Evolutionary conservation across 371 early-diverging fungal genomes (phyloP).

Genomic region (Mortierella sp.): DNA sequence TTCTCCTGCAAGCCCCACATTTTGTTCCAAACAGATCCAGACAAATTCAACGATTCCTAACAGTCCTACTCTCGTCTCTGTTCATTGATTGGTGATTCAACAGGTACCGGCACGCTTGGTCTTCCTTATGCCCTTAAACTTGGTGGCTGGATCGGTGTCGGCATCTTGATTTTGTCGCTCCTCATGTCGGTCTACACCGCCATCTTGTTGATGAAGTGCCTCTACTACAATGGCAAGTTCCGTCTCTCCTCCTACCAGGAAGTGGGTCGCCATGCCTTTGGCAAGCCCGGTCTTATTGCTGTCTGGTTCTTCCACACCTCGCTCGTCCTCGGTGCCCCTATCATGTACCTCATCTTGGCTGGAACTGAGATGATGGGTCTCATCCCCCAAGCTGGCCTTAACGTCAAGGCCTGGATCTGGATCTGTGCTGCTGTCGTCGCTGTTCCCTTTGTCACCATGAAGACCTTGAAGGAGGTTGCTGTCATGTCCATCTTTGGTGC

Average conservation of each 20-base stretch:
- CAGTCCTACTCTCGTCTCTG: background rate
- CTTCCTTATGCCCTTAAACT: slow-evolving; percentile 85
- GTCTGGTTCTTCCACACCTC: slow-evolving; percentile 66
- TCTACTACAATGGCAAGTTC: slow-evolving; percentile 67
- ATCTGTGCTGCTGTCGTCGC: slow-evolving; percentile 56
- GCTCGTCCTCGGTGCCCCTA: slow-evolving; percentile 68
- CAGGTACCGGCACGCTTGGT: slow-evolving; percentile 79
- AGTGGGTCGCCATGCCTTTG: slow-evolving; percentile 55
- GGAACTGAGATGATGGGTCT: slow-evolving; percentile 59
- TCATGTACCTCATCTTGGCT: slow-evolving; percentile 65
- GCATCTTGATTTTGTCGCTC: slow-evolving; percentile 77
- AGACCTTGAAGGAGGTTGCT: slow-evolving; percentile 70
- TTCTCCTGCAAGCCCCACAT: too few species aligned
- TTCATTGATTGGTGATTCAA: background rate
- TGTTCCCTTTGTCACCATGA: slow-evolving; percentile 65
- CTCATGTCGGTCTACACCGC: slow-evolving; percentile 79
- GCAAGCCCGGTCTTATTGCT: slow-evolving; percentile 44
- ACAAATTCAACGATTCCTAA: too few species aligned
- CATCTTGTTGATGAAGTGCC: slow-evolving; percentile 74
- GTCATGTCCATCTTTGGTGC: slow-evolving; percentile 72
- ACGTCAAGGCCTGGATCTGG: slow-evolving; percentile 61
- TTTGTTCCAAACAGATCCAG: too few species aligned
- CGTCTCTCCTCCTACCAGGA: slow-evolving; percentile 54
- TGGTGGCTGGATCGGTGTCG: slow-evolving; percentile 85
- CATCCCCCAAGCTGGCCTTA: slow-evolving; percentile 12